A percentile compares a stretch with the other conserved stretches of the same genome.
These are phyloP conservation scores for Phaeosphaeria sp. DNA, from an alignment of 2,329 filamentous ascomycete species.

Conservation along the genomic window DNA sequence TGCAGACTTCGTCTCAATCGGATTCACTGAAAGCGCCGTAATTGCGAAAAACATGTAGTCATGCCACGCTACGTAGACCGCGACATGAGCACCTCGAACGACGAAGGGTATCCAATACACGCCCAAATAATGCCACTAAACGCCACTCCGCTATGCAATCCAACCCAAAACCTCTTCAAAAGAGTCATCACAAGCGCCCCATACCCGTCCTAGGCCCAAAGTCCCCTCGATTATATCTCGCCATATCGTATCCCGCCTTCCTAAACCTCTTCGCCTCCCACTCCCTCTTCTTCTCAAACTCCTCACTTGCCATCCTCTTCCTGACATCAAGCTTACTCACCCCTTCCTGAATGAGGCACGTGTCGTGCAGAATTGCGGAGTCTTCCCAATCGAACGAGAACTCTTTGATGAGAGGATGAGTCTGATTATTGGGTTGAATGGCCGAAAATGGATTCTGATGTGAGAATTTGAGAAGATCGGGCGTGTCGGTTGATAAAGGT, in stretches of 20 bases:
- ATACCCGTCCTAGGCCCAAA: slow-evolving; percentile 46
- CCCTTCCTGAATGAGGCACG: slow-evolving; percentile 19
- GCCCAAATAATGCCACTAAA: neutral
- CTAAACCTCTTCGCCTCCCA: slow-evolving; percentile 47
- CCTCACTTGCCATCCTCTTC: slow-evolving; percentile 33
- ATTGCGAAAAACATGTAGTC: no score
- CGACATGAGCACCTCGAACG: no score
- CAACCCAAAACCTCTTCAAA: neutral
- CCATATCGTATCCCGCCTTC: slow-evolving; percentile 39
- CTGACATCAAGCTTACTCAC: slow-evolving; percentile 22
- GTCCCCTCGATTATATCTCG: slow-evolving; percentile 44
- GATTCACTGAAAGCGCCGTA: no score
- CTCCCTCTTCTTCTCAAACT: slow-evolving; percentile 33
- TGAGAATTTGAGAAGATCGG: slow-evolving; percentile 35
- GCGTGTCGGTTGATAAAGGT: slow-evolving; percentile 20
- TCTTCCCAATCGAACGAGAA: slow-evolving; percentile 43
- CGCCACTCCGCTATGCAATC: neutral
- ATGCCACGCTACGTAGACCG: no score
- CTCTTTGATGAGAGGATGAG: slow-evolving; percentile 32
- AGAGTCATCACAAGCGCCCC: slow-evolving; percentile 30
- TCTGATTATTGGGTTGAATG: slow-evolving; percentile 32
- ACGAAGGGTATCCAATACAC: neutral
- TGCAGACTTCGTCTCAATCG: no score
- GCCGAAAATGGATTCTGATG: slow-evolving; percentile 35
- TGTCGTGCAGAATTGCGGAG: slow-evolving; percentile 30